Evolutionary conservation across 1,284 basidiomycete species (phyloP).

Genomic region (Ustilago vetiveriae): DNA sequence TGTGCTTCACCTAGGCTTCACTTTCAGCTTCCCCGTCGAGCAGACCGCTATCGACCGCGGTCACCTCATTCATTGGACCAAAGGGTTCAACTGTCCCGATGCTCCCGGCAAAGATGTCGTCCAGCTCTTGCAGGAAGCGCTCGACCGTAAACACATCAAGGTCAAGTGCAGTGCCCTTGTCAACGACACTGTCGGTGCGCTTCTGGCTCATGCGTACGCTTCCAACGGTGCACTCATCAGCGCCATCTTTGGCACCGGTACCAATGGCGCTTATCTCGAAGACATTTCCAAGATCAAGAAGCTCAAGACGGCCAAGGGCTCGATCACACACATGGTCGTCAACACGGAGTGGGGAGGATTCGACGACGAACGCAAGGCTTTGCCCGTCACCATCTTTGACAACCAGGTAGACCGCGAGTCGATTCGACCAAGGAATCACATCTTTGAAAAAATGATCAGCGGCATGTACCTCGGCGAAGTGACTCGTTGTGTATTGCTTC

Average conservation of each 20-base stretch:
- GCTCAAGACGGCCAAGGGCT: constrained; percentile 50
- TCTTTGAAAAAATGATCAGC: constrained; percentile 97
- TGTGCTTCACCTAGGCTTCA: constrained; percentile 72
- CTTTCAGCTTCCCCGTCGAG: constrained; percentile 87
- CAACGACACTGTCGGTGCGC: constrained; percentile 92
- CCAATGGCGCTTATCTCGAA: constrained; percentile 96
- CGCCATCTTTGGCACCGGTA: constrained; percentile 94
- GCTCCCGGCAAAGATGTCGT: constrained; percentile 93
- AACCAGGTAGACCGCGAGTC: constrained; percentile 90
- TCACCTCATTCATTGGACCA: constrained; percentile 72
- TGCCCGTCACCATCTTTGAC: constrained; percentile 92
- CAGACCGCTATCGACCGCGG: constrained; percentile 91
- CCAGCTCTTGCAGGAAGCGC: constrained; percentile 87
- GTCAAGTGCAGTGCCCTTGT: constrained; percentile 93
- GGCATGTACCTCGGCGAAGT: constrained; percentile 99
- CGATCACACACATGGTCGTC: constrained; percentile 78
- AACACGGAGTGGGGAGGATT: constrained; percentile 84
- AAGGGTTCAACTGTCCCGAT: constrained; percentile 67
- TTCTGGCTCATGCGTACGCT: constrained; percentile 90
- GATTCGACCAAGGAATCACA: constrained; percentile 92
- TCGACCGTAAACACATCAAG: constrained; percentile 91
- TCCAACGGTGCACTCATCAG: constrained; percentile 83
- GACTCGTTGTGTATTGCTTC: constrained; percentile 82
- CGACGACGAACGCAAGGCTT: constrained; percentile 74
- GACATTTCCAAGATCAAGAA: constrained; percentile 84